A percentile compares a stretch with the other conserved stretches of the same genome.
Evolutionary conservation across 164 flowering plant genomes (phyloP).

Genomic region (Magnolia sinica): DNA sequence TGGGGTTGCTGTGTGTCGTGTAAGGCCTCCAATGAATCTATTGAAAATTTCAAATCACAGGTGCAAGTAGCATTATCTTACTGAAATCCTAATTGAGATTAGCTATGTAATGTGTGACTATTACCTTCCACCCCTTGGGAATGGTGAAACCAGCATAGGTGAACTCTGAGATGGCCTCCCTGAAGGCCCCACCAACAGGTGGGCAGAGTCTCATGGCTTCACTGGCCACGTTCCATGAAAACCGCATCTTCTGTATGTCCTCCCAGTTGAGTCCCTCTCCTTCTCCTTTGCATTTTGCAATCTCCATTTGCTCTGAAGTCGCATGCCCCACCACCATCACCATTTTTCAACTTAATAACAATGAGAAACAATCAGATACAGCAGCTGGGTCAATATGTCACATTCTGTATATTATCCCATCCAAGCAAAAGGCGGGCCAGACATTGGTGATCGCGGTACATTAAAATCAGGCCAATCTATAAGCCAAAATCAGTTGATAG

Average conservation of each 20-base stretch:
- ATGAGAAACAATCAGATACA: neutral
- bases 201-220: conserved; percentile 24
- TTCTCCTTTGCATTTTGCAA: conserved; percentile 12
- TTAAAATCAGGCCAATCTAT: too few species aligned
- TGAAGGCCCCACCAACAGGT: conserved; percentile 19
- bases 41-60: neutral
- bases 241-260: conserved; percentile 27
- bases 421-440: too few species aligned
- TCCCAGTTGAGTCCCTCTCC: conserved; percentile 25
- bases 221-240: conserved; percentile 28
- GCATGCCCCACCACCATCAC: neutral
- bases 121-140: conserved; percentile 32
- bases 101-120: too few species aligned
- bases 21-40: conserved; percentile 13
- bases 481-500: too few species aligned
- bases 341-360: too few species aligned
- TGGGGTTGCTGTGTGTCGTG: conserved; percentile 15
- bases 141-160: conserved; percentile 21
- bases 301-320: conserved; percentile 25
- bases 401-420: too few species aligned
- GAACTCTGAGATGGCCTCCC: conserved; percentile 24
- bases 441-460: too few species aligned
- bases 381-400: too few species aligned
- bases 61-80: neutral
- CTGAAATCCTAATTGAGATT: too few species aligned